Base-by-base conservation (phyloP, 2,329 filamentous ascomycete species). In the Dactylonectria estremocensis region DNA sequence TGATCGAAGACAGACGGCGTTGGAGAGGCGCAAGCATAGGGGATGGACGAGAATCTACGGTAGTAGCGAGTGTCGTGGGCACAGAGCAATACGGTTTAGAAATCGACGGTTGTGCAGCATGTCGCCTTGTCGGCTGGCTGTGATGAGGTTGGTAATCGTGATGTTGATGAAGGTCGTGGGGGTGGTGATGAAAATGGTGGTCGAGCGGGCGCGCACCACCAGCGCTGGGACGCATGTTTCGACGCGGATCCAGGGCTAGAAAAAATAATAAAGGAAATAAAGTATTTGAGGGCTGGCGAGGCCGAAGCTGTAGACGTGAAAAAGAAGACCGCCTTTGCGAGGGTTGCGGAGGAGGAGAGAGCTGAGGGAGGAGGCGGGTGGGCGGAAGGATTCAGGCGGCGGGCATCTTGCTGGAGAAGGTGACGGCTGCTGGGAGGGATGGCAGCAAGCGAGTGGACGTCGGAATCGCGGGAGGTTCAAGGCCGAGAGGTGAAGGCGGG, bases 221-320 rank as follows among this genome's bases (percentile, higher is more conserved):
- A 61, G 68, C 68, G 71, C 71, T 72, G 69, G 62, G 65, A 69
- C 59, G 74, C 75, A 77, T 77, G 68, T 67, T 67, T 69, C 63
- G 68, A 67, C 66, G 49, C 16, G 66, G 50, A 54, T 40, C 46
- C 49, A 55, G 24, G 54, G 56, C 24, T 57, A 40, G 35, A 45
- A 31, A 48, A 37, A 28, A 54, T n/a, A n/a, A 61, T 28, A 46
- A 31, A 40, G 28, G 28, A 48, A 62, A 18, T 20, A 24, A 49
- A 28, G 24, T 28, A 7, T 28, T 28, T 50, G 35, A 33, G 20
- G 18, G 35, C 14, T 37, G 33, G 40, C 50, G n/a, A 45, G n/a
- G 31, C 14, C 22, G 33, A 54, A 43, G 46, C 22, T 43, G 33
- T 24, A 43, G n/a, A 40, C 20, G 13, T 10, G n/a, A 14, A 58